A percentile compares a stretch with the other conserved stretches of the same genome.
These are phyloP conservation scores for Candida awuae DNA, from an alignment of 805 yeast species.

Conservation along the genomic window DNA sequence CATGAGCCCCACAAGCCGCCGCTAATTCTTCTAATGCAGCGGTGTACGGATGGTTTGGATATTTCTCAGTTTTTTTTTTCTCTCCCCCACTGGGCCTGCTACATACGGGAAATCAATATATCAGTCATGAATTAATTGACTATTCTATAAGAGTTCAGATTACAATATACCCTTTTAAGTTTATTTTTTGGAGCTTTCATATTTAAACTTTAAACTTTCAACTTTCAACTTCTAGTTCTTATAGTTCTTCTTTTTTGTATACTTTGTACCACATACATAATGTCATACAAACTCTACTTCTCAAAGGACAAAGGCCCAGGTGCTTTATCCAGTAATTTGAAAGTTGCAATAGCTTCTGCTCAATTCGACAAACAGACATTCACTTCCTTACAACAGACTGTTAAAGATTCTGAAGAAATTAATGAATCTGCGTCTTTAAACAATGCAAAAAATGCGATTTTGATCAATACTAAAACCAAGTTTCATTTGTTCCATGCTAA, in stretches of 20 bases:
- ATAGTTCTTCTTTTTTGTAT: not conserved
- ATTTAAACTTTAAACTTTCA: too few relatives aligned
- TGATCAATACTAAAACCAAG: slow-evolving; percentile 29
- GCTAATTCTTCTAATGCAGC: too few relatives aligned
- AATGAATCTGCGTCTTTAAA: slow-evolving; percentile 3
- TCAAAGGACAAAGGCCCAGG: slow-evolving; percentile 10
- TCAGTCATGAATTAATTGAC: too few relatives aligned
- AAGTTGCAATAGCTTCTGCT: slow-evolving; percentile 36
- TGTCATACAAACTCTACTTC: slow-evolving; percentile 14
- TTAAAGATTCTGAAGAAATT: slow-evolving; percentile 6
- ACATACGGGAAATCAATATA: too few relatives aligned
- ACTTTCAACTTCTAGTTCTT: too few relatives aligned
- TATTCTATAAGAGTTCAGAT: too few relatives aligned
- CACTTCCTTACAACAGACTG: slow-evolving; percentile 5
- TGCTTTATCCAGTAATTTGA: slow-evolving; percentile 34
- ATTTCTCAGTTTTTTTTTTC: too few relatives aligned
- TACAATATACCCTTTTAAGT: too few relatives aligned
- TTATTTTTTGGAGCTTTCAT: too few relatives aligned
- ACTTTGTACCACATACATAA: not conserved
- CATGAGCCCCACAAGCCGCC: slow-evolving; percentile 4
- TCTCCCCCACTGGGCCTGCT: too few relatives aligned
- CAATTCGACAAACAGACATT: slow-evolving; percentile 16
- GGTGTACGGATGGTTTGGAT: too few relatives aligned
- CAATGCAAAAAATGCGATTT: slow-evolving; percentile 14
- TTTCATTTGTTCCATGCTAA: slow-evolving; percentile 56